These are phyloP conservation scores for Micractinium conductrix DNA, from an alignment of 139 green algal genomes.

Conservation along the genomic window DNA sequence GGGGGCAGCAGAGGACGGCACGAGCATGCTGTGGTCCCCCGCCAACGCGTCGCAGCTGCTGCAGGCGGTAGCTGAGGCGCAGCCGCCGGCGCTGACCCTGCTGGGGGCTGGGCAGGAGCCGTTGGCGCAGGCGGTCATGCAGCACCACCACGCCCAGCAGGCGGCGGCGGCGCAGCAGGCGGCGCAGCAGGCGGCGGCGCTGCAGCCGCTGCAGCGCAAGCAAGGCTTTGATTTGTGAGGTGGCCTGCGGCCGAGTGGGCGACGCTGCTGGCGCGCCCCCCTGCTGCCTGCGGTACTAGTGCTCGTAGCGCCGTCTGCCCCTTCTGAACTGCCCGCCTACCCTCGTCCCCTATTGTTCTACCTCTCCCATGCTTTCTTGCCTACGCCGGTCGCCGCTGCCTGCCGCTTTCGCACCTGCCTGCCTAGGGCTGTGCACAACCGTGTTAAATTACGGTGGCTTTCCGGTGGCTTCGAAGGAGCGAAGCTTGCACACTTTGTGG, in stretches of 20 bases:
- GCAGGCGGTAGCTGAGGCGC: background rate
- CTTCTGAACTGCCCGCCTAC: too few relatives aligned
- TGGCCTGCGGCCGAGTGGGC: background rate
- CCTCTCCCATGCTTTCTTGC: too few relatives aligned
- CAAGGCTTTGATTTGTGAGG: constrained; percentile 1
- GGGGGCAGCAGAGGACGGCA: background rate
- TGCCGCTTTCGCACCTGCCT: too few relatives aligned
- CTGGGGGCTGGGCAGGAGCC: background rate
- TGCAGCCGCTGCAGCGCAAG: constrained; percentile 9
- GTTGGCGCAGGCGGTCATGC: background rate
- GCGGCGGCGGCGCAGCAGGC: background rate
- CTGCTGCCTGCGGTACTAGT: too few relatives aligned
- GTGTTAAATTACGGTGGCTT: too few relatives aligned
- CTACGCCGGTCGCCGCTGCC: too few relatives aligned
- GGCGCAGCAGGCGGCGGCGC: background rate
- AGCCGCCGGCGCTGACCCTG: background rate
- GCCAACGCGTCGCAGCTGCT: constrained; percentile 3
- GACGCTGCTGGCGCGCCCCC: too few relatives aligned
- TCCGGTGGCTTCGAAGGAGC: too few relatives aligned
- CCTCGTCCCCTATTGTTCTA: too few relatives aligned
- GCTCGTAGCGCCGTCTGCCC: too few relatives aligned
- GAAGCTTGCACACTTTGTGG: too few relatives aligned
- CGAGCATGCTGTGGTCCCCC: constrained; percentile 11
- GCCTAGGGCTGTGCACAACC: too few relatives aligned
- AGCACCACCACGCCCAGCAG: background rate